phyloP scores from a whole-genome alignment of 225 moss, liverwort and hornwort species.

The Polytrichum commune region DNA sequence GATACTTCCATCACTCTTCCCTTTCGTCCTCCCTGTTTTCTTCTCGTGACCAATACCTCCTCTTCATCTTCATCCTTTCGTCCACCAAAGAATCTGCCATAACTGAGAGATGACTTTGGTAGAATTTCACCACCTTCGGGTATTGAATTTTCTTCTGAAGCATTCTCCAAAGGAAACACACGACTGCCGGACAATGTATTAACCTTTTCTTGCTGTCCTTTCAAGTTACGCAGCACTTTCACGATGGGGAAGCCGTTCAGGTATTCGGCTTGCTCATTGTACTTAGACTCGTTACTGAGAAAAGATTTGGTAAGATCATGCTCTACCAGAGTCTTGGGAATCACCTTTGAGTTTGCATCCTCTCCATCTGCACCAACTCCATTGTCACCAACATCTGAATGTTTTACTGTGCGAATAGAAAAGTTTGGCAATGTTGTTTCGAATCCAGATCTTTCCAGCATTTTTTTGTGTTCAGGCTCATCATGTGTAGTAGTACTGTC shows the following conservation, averaged over 20 bases:
- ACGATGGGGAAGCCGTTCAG: conserved; percentile 9
- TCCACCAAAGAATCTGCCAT: conserved; percentile 11
- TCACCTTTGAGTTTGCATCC: neutral
- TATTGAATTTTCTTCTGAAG: neutral
- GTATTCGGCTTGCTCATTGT: conserved; percentile 3
- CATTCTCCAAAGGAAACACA: conserved; percentile 16
- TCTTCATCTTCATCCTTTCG: conserved; percentile 17
- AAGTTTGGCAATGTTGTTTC: conserved; percentile 10
- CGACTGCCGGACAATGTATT: conserved; percentile 15
- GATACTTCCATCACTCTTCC: conserved; percentile 13
- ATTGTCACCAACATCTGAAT: conserved; percentile 3
- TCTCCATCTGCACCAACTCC: neutral
- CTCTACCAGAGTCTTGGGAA: too few species aligned
- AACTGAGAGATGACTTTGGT: conserved; percentile 13
- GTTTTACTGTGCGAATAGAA: neutral
- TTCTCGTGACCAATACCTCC: conserved; percentile 18
- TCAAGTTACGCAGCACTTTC: conserved; percentile 12
- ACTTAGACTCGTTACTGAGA: conserved; percentile 5
- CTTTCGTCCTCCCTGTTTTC: conserved; percentile 8
- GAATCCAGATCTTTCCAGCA: conserved; percentile 10
- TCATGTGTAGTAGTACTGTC: conserved; percentile 16
- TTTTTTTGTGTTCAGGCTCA: conserved; percentile 11
- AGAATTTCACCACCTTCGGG: conserved; percentile 4
- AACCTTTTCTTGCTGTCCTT: conserved; percentile 20
- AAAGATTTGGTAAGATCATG: neutral